Base-by-base conservation (phyloP, 257 asterid species). In the Penstemon davidsonii region DNA sequence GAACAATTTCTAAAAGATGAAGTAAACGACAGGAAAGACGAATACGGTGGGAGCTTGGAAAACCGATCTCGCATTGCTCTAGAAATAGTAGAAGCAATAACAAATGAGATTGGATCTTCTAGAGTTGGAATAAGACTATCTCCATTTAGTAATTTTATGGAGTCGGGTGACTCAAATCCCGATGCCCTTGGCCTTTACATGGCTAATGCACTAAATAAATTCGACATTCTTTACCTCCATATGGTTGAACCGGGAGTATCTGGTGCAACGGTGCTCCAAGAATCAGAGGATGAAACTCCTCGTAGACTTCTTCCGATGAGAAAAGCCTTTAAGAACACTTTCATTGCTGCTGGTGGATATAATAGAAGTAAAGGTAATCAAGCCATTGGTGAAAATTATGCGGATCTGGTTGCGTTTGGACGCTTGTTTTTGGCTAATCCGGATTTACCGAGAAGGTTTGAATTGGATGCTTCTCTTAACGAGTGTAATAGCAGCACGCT, bases 371-470 rank as follows among this genome's bases (percentile, higher is more conserved):
- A 74, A 3, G 90, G 85, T 4, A 76, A 79, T 25, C 66, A 71
- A 49, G 85, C 85, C 5, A 62, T 77, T 8, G 76, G 61, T 45
- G 65, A 73, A 33, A 78, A 75, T 11, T 78, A 78, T 39, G 82
- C 85, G n/a, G 90, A 84, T 59, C 66, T 82, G 77, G 77, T 79
- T 41, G 78, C 87, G 1, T 84, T 62, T 55, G 89, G 89, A 33
- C 71, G 85, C 11, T 64, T 73, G 19, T 84, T 84, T 67, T 75
- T 84, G 66, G 81, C 87, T 3, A 84, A 84, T 64, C 87, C 85
- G 0, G 87, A 84, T 60, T 77, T 81, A 56, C 81, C 79, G 4
- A 43, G 58, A 71, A 74, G 83, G 59, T 72, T 79, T 7, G 76
- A 79, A 62, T 42, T 79, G 54, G 64, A 81, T 42, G 85, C 80